phyloP scores from a whole-genome alignment of 306 rosid species.

The Prunus davidiana region DNA sequence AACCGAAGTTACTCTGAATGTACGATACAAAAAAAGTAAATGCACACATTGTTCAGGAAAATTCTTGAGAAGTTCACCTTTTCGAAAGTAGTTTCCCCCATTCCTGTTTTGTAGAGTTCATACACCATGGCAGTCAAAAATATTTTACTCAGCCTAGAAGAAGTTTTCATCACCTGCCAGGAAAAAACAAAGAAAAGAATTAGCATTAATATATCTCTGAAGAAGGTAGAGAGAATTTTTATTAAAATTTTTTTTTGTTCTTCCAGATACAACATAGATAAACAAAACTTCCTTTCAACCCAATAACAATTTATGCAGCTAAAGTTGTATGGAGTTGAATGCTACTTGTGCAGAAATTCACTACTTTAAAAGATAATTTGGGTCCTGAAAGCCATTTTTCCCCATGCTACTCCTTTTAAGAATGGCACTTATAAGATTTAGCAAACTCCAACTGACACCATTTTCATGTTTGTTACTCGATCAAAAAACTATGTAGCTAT shows the following conservation, averaged over 20 bases:
- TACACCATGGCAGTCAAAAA: conserved; percentile 90
- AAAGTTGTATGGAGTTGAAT: background rate
- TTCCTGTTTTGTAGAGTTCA: conserved; percentile 85
- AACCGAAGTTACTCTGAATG: too few species aligned
- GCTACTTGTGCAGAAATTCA: background rate
- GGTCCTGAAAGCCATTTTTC: background rate
- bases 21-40: background rate
- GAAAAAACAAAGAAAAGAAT: conserved; percentile 5
- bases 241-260: background rate
- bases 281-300: background rate
- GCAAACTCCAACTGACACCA: background rate
- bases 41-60: background rate
- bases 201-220: background rate
- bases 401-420: background rate
- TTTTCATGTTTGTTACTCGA: background rate
- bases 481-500: too few species aligned
- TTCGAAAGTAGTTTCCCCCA: conserved; percentile 93
- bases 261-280: background rate
- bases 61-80: conserved; percentile 57
- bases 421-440: background rate
- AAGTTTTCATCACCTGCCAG: conserved; percentile 79
- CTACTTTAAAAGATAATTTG: background rate
- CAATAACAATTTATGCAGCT: background rate
- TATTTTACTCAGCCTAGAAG: conserved; percentile 69
- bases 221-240: conserved; percentile 1